A percentile compares a stretch with the other conserved stretches of the same genome.
These are phyloP conservation scores for Debaryomycetaceae sp. DNA, from an alignment of 1,139 yeast genomes.

Conservation along the genomic window DNA sequence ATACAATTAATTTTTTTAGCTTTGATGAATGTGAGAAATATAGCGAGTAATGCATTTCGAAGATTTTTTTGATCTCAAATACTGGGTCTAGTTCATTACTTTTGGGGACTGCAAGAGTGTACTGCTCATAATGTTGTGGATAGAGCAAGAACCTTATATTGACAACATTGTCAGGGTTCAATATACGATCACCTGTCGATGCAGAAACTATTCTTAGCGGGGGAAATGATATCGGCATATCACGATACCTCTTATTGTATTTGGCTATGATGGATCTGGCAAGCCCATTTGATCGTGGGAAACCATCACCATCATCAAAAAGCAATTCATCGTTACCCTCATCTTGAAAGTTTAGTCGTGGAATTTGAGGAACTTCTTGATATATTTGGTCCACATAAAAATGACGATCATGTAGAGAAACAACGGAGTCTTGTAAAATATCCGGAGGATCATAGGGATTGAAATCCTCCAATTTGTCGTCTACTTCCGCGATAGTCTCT, in stretches of 20 bases:
- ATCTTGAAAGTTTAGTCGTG: slow-evolving; percentile 19
- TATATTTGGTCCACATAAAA: slow-evolving; percentile 29
- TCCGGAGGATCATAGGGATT: slow-evolving; percentile 41
- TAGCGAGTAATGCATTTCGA: slow-evolving; percentile 40
- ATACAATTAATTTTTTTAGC: slow-evolving; percentile 32
- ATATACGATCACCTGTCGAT: slow-evolving; percentile 10
- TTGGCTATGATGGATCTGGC: slow-evolving; percentile 29
- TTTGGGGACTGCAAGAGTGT: slow-evolving; percentile 43
- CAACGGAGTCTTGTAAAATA: slow-evolving; percentile 30
- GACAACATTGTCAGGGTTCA: slow-evolving; percentile 30
- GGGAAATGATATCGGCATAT: slow-evolving; percentile 38
- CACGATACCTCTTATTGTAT: slow-evolving; percentile 29
- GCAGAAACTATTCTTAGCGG: slow-evolving; percentile 18
- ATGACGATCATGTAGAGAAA: slow-evolving; percentile 31
- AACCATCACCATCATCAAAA: slow-evolving; percentile 12
- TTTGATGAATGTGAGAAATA: slow-evolving; percentile 37
- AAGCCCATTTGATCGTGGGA: slow-evolving; percentile 22
- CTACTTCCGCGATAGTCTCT: slow-evolving; percentile 16
- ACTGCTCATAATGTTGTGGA: slow-evolving; percentile 41
- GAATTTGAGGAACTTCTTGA: slow-evolving; percentile 18
- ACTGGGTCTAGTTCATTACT: slow-evolving; percentile 66
- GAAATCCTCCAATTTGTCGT: slow-evolving; percentile 10
- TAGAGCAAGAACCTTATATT: slow-evolving; percentile 37
- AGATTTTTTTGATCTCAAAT: slow-evolving; percentile 59
- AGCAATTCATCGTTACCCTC: slow-evolving; percentile 15